Evolutionary conservation across 2,329 filamentous ascomycete species (phyloP).

Genomic region (Penicillium italicum): DNA sequence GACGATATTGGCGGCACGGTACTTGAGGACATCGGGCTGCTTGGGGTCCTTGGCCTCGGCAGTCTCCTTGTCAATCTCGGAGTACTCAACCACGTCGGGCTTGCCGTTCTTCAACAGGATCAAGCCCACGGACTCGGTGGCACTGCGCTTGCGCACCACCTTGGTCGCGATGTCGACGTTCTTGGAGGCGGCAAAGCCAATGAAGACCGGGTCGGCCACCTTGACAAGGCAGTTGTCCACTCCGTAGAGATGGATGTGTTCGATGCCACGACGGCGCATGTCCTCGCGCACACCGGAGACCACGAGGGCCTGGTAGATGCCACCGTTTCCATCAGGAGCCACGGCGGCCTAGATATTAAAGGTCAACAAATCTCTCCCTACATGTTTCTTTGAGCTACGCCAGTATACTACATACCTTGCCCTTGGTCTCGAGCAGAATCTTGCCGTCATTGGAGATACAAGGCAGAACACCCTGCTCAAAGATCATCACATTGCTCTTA

Average conservation of each 20-base stretch:
- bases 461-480: constrained; percentile 93
- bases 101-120: constrained; percentile 94
- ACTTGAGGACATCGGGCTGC: constrained; percentile 79
- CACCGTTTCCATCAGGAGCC: constrained; percentile 94
- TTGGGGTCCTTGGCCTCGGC: constrained; percentile 83
- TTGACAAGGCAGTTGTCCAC: constrained; percentile 99
- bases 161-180: constrained; percentile 96
- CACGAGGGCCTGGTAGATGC: constrained; percentile 88
- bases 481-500: constrained; percentile 82
- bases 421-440: constrained; percentile 88
- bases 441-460: constrained; percentile 98
- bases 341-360: constrained; percentile 66
- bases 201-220: constrained; percentile 94
- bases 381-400: neutral
- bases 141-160: constrained; percentile 97
- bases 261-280: constrained; percentile 81
- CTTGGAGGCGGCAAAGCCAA: constrained; percentile 85
- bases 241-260: constrained; percentile 97
- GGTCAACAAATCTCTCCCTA: neutral
- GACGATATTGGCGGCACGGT: constrained; percentile 97
- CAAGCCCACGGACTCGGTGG: constrained; percentile 90
- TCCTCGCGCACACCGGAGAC: constrained; percentile 76
- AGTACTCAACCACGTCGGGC: constrained; percentile 97
- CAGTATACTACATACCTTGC: constrained; percentile 54
- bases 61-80: constrained; percentile 86